Evolutionary conservation across 2,329 filamentous ascomycete genomes (phyloP).

Genomic region (Talaromyces sp.): DNA sequence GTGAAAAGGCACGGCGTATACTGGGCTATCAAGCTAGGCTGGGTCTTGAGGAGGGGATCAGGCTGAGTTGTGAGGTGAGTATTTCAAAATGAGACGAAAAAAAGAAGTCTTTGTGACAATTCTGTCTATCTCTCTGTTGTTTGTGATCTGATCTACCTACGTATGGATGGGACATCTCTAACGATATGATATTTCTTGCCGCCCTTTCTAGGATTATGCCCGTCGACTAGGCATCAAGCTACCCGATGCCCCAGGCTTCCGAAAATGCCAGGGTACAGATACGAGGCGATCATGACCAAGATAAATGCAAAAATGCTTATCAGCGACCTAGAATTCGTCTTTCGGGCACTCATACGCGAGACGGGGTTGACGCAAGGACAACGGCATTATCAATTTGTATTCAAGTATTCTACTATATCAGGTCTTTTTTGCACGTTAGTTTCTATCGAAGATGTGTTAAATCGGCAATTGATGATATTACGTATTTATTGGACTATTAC

Average conservation of each 20-base stretch:
- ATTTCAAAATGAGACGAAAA: not conserved
- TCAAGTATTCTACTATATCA: no score
- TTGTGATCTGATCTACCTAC: conserved; percentile 17
- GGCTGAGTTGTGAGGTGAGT: conserved; percentile 45
- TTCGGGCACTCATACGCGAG: not conserved
- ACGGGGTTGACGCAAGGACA: no score
- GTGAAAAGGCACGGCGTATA: conserved; percentile 47
- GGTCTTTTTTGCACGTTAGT: no score
- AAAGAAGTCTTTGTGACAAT: not conserved
- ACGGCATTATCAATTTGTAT: no score
- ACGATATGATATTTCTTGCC: not conserved
- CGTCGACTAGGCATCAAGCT: conserved; percentile 26
- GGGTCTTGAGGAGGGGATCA: conserved; percentile 48
- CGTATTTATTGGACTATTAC: no score
- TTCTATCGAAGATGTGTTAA: no score
- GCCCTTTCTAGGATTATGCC: conserved; percentile 27
- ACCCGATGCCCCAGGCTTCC: conserved; percentile 9
- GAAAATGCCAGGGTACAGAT: not conserved
- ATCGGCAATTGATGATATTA: no score
- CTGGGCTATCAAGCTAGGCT: conserved; percentile 51
- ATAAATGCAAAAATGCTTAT: not conserved
- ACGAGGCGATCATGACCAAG: not conserved
- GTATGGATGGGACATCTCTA: conserved; percentile 41
- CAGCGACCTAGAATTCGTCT: not conserved
- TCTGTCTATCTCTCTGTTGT: not conserved